Evolutionary conservation across 371 early-diverging fungal species (phyloP).

Genomic region (Conidiobolus coronatus): DNA sequence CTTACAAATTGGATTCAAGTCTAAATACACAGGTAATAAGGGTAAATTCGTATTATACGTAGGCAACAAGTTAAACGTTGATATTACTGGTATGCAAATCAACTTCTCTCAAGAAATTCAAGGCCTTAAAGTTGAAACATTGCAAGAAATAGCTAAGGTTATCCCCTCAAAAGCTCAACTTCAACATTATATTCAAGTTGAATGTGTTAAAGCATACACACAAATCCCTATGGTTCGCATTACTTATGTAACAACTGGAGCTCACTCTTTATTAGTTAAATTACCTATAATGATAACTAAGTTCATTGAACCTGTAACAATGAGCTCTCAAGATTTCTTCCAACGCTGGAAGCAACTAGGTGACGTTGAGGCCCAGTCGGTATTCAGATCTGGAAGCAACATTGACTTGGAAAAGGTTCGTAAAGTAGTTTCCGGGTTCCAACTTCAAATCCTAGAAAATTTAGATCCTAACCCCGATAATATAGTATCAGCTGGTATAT

Average conservation of each 20-base stretch:
- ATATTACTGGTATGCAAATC: conserved; percentile 14
- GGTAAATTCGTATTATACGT: conserved; percentile 72
- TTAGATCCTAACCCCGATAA: conserved; percentile 80
- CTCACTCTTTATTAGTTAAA: conserved; percentile 23
- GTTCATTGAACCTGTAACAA: conserved; percentile 65
- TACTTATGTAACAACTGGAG: conserved; percentile 27
- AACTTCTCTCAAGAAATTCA: conserved; percentile 10
- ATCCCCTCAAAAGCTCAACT: conserved; percentile 45
- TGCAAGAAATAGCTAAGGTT: conserved; percentile 15
- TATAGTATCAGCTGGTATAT: conserved; percentile 70
- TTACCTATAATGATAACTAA: conserved; percentile 61
- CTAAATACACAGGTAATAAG: conserved; percentile 59
- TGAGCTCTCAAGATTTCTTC: conserved; percentile 68
- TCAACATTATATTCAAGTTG: conserved; percentile 47
- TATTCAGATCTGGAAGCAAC: conserved; percentile 30
- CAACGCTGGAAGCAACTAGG: conserved; percentile 89
- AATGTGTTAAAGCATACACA: conserved; percentile 29
- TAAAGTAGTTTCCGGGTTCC: conserved; percentile 29
- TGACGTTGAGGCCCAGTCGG: conserved; percentile 46
- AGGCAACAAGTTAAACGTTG: conserved; percentile 52
- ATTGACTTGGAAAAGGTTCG: conserved; percentile 23
- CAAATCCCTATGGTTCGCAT: conserved; percentile 36
- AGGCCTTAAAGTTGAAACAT: conserved; percentile 12
- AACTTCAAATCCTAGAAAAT: conserved; percentile 47
- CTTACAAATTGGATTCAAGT: conserved; percentile 67